Conservation (phyloP, 139 green algal species). For the Chlamydomonas sp. region DNA sequence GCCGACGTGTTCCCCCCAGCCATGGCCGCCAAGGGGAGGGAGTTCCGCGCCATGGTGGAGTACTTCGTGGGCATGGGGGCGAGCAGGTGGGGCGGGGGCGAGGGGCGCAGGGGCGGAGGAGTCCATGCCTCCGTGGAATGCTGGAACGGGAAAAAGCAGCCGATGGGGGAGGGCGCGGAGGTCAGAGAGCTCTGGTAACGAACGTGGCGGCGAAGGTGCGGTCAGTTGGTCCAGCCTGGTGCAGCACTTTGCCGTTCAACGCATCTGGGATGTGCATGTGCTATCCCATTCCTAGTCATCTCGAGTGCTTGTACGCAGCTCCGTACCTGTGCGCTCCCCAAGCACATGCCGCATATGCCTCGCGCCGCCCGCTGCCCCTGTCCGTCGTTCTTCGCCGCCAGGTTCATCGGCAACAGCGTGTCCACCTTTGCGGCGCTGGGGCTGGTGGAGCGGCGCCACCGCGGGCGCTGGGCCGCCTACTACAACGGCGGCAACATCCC, state of each 20-base stretch:
- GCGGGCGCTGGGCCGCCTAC: slow-evolving; percentile 47
- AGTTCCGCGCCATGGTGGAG: slow-evolving; percentile 9
- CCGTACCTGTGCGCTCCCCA: slow-evolving; percentile 27
- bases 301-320: too few species aligned
- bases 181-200: too few species aligned
- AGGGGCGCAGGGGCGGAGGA: background rate
- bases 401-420: slow-evolving; percentile 62
- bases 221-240: too few species aligned
- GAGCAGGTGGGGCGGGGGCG: background rate
- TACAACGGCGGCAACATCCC: slow-evolving; percentile 68
- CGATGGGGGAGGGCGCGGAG: background rate
- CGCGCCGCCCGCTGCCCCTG: background rate
- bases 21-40: background rate
- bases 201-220: too few species aligned
- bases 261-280: too few species aligned
- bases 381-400: background rate
- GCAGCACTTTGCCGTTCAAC: too few species aligned
- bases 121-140: background rate
- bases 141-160: slow-evolving; percentile 54
- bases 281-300: too few species aligned
- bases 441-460: slow-evolving; percentile 60
- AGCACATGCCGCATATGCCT: background rate
- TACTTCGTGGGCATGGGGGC: slow-evolving; percentile 24
- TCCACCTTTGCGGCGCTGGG: slow-evolving; percentile 56
- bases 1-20: background rate